Evolutionary conservation across 257 asterid genomes (phyloP), one percentile per base, ranked within the genome.

Genomic region (Craterostigma plantagineum): DNA sequence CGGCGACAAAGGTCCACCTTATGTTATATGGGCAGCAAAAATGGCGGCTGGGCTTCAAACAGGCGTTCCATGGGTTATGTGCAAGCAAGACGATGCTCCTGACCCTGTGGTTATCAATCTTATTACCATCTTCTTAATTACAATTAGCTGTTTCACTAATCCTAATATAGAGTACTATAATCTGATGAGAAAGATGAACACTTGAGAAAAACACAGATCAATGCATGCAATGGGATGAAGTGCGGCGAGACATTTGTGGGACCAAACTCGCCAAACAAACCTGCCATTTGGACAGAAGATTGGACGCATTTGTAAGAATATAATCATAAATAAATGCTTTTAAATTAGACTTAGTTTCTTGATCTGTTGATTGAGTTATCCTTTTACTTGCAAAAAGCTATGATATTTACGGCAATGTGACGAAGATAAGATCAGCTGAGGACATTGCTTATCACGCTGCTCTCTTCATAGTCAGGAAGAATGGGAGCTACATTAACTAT

Each of bases 51-150:
- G 71, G 52, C 85, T 73, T 2, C 9, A 76, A 0, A 86, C 95
- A 0, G 85, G 94, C 2, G 95, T 78, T 7, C 97, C 97, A 8
- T 86, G 97, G 97, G 63, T 60, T 2, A 86, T 86, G 97, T 86
- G 97, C 74, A 86, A 86, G 65, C 97, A 86, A 63, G 77, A 73
- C 17, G 85, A 86, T 18, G 97, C 95, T 51, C 97, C 97, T 8
- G 76, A 69, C 59, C 95, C 93, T 0, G 63, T 86, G 76, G 96
- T 86, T 67, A 11, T 27, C 8, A 7, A 27, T 18, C n/a, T n/a
- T 7, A 12, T 11, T 14, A 11, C 10, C 45, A 36, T 12, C 8
- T 12, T 8, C 40, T 36, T 10, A 36, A 36, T 36, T 10, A 36
- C 14, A 10, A 9, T 36, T 12, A 36, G 11, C 14, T 9, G n/a